phyloP scores from a whole-genome alignment of 139 green algal genomes.

The Dunaliella primolecta region DNA sequence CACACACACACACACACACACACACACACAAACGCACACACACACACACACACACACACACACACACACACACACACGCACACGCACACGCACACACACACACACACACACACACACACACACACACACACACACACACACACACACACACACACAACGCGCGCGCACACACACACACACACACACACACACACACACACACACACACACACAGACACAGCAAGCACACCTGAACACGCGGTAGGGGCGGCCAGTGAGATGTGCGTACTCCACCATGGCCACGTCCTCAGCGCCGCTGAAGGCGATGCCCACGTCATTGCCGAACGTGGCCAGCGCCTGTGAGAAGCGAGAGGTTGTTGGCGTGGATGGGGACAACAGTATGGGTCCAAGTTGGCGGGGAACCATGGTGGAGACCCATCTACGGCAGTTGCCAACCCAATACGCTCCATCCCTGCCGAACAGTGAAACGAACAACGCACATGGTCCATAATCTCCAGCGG shows the following conservation, averaged over 20 bases:
- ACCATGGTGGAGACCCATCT: background rate
- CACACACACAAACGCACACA: background rate
- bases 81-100: background rate
- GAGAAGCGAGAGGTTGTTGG: background rate
- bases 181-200: too few relatives aligned
- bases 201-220: too few relatives aligned
- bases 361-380: background rate
- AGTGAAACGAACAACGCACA: conserved; percentile 35
- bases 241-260: conserved; percentile 91
- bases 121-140: background rate
- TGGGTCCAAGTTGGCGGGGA: background rate
- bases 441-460: background rate
- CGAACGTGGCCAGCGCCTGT: conserved; percentile 86
- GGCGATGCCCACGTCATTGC: conserved; percentile 86
- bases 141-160: background rate
- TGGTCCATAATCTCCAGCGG: conserved; percentile 95
- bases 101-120: background rate
- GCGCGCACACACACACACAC: too few relatives aligned
- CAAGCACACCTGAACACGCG: conserved; percentile 89
- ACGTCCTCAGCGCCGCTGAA: conserved; percentile 97
- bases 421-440: background rate
- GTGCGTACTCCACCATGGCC: conserved; percentile 95
- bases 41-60: background rate
- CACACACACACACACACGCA: background rate
- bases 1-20: background rate